Percentiles rank a stretch among this genome's conserved stretches.
Conservation (phyloP, 2,329 filamentous ascomycete species). For the Aspergillus amoenus region DNA sequence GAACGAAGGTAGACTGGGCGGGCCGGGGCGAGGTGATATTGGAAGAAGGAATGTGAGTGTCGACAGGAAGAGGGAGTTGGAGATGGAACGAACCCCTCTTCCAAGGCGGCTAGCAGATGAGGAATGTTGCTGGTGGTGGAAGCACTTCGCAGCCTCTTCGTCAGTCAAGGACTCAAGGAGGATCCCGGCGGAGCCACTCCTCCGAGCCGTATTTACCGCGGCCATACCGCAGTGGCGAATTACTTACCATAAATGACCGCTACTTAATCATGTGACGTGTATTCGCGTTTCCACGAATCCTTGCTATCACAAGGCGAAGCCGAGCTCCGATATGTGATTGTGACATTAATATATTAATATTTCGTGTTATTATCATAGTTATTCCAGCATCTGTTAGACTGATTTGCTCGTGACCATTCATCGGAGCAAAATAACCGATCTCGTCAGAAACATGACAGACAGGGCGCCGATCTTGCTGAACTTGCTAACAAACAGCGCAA, state of each 20-base stretch:
- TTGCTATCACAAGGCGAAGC: neutral
- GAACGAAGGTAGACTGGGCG: slow-evolving; percentile 6
- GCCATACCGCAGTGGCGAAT: neutral
- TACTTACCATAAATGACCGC: neutral
- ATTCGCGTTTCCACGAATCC: neutral
- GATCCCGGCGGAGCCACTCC: neutral
- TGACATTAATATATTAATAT: neutral
- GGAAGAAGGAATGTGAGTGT: slow-evolving; percentile 11
- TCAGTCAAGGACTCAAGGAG: neutral
- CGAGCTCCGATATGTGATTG: neutral
- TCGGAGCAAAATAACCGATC: neutral
- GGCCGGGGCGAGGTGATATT: neutral
- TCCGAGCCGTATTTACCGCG: neutral
- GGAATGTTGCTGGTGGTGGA: neutral
- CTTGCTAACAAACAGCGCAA: neutral
- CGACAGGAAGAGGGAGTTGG: slow-evolving; percentile 13
- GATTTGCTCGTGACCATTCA: neutral
- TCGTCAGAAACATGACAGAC: neutral
- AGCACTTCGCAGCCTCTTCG: neutral
- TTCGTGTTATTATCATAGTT: neutral
- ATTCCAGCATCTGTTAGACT: neutral
- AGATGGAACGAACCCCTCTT: neutral
- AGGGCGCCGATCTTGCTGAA: neutral
- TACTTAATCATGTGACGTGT: neutral
- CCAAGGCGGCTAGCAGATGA: slow-evolving; percentile 7